Evolutionary conservation across 2,329 filamentous ascomycete genomes (phyloP), one percentile per base, ranked within the genome.

Genomic region (Pestalotiopsis sp.): DNA sequence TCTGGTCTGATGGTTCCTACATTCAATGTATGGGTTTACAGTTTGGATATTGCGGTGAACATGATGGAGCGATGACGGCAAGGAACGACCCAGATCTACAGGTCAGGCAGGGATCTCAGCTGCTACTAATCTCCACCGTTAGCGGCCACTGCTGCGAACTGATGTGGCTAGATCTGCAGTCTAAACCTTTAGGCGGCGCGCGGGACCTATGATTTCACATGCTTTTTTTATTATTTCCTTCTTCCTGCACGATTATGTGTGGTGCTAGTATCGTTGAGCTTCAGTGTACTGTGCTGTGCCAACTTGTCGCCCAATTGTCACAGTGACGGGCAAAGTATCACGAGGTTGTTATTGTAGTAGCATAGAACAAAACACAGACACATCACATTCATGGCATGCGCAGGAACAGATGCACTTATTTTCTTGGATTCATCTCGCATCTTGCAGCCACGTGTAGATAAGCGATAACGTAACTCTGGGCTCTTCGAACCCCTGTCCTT

Each of bases 181-280:
- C 59, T 62, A n/a, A 62, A 36, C 59, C 12, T 62, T 62, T 36
- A 20, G 25, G 58, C 70, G 65, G 69, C 70, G 69, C 70, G 72
- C 71, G 71, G 69, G 67, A 71, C 71, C 67, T 67, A 56, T 61
- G 66, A 70, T 70, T 68, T 61, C 65, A 68, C 69, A 71, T 71
- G 68, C 58, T 65, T 68, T 68, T 68, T 68, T 70, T n/a, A 12
- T n/a, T 13, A 17, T 17, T 59, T 13, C 25, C 20, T 59, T 27
- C 27, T 20, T 23, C 7, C 23, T 23, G 6, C 57, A 36, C 14
- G 23, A 27, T n/a, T 36, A 27, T 59, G 17, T 27, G 27, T 27
- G 20, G 12, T 17, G 13, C 23, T 58, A 12, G 14, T n/a, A 14
- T 59, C n/a, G 45, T 23, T 9, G 14, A n/a, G 45, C 20, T 9